Evolutionary conservation across 1,284 basidiomycete genomes (phyloP).

Genomic region (Caloboletus firmus): DNA sequence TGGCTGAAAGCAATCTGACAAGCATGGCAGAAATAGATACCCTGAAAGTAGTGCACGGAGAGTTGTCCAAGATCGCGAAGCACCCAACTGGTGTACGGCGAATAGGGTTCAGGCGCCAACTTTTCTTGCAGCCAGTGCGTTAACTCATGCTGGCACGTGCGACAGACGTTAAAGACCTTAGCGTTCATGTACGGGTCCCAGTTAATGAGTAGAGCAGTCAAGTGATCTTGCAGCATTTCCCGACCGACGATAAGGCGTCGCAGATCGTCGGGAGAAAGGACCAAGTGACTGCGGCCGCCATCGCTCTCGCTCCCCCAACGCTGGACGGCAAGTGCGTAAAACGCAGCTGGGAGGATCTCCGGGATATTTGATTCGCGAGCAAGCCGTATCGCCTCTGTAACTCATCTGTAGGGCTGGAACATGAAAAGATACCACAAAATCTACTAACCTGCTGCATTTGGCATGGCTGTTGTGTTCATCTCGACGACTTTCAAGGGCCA

Average conservation of each 20-base stretch:
- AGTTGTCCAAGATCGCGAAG: constrained; percentile 27
- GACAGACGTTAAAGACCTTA: constrained; percentile 7
- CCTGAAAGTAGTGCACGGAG: too few species aligned
- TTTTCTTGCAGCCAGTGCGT: too few species aligned
- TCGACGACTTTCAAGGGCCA: constrained; percentile 35
- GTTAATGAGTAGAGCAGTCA: constrained; percentile 22
- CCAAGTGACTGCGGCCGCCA: constrained; percentile 33
- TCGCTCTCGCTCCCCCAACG: constrained; percentile 32
- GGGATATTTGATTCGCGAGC: constrained; percentile 32
- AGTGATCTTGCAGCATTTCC: constrained; percentile 31
- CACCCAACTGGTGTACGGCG: constrained; percentile 22
- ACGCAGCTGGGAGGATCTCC: constrained; percentile 35
- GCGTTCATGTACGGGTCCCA: background rate
- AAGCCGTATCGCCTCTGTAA: constrained; percentile 30
- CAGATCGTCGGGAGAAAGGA: constrained; percentile 32
- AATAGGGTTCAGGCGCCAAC: too few species aligned
- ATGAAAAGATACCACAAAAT: background rate
- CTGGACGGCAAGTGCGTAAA: constrained; percentile 38
- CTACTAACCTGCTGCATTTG: constrained; percentile 35
- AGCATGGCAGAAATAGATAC: background rate
- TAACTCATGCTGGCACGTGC: constrained; percentile 2
- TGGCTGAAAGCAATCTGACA: background rate
- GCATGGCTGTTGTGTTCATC: constrained; percentile 32
- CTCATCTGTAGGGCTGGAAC: background rate
- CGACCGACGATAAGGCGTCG: constrained; percentile 36